Base-by-base conservation (phyloP, 768 basidiomycete genomes). In the Pisolithus marmoratus region DNA sequence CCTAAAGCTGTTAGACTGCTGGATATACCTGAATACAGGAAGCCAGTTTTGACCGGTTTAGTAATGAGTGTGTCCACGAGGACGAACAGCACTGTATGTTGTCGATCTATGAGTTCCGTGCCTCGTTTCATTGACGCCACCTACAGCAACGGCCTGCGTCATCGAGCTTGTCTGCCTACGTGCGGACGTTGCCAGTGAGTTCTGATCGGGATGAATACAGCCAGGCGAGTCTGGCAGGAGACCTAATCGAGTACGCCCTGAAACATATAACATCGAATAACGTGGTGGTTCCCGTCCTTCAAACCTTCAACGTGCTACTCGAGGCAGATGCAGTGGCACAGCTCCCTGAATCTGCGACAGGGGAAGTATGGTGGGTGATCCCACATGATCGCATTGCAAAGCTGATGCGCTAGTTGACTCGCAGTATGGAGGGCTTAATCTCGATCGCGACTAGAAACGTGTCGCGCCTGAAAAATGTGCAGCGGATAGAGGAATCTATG, bases 31-130 rank as follows among this genome's bases (percentile, higher is more conserved):
- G 71, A 74, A 45, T 94, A 88, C 65, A 79, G 89, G 38, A 68
- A 69, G 49, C 63, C 74, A 24, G 63, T 95, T 46, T 72, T 95
- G 41, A 71, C 73, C 9, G 92, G 92, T 12, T 63, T 95, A 7
- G 75, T 94, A 12, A 72, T 89, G 50, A 94, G 90, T 62, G 73
- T 92, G 36, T 87, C 85, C 34, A 90, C 88, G 65, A 87, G 83
- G 68, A 91, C 91, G 8, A 84, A 89, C 54, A 88, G 85, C 62
- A 90, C 85, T 5, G 94, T 95, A 63, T 70, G 87, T 70, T 43
- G 38, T 52, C 19, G 47, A 34, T 57, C 44, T 46, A 24, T 37
- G 46, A 49, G n/a, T 17, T 26, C 48, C 49, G 8, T 53, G 38
- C 48, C 46, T 51, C 48, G 23, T 49, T 47, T 34, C 31, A 54